Percentiles rank a stretch among this genome's conserved stretches.
Conservation (phyloP, 2,329 filamentous ascomycete genomes). For the Cordyceps sp. region DNA sequence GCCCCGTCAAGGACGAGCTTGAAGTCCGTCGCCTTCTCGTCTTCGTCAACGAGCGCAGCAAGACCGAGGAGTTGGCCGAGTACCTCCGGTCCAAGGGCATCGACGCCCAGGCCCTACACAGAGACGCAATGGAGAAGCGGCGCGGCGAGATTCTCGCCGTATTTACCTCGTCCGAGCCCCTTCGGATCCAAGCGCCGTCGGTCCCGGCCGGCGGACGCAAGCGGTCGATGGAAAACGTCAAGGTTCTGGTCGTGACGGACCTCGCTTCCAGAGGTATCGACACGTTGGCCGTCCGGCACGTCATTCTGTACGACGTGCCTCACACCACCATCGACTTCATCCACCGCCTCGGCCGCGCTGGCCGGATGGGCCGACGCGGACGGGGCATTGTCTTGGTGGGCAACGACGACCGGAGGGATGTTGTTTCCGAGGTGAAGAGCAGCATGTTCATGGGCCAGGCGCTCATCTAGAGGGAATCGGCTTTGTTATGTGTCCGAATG, state of each 20-base stretch:
- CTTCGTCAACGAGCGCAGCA: constrained; percentile 92
- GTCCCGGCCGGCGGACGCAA: constrained; percentile 13
- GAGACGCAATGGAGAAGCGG: constrained; percentile 66
- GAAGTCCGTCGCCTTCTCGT: constrained; percentile 78
- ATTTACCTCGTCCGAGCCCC: constrained; percentile 44
- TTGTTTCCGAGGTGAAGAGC: constrained; percentile 81
- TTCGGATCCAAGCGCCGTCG: constrained; percentile 14
- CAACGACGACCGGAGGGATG: constrained; percentile 73
- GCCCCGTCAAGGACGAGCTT: constrained; percentile 33
- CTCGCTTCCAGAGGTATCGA: constrained; percentile 87
- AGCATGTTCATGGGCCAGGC: constrained; percentile 75
- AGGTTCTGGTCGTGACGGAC: constrained; percentile 89
- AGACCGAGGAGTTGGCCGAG: constrained; percentile 61
- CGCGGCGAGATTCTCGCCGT: constrained; percentile 60
- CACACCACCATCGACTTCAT: constrained; percentile 98
- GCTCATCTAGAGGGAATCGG: constrained; percentile 30
- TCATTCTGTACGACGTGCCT: constrained; percentile 93
- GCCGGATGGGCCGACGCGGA: constrained; percentile 81
- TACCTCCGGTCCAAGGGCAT: constrained; percentile 77
- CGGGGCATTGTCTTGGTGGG: constrained; percentile 82
- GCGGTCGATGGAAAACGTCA: constrained; percentile 55
- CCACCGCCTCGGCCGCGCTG: constrained; percentile 80
- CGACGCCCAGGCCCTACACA: constrained; percentile 68
- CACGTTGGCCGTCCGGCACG: constrained; percentile 76
- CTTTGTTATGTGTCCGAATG: neutral